Evolutionary conservation across 192 early-diverging fungal genomes (phyloP).

Genomic region (Glomus cerebriforme): DNA sequence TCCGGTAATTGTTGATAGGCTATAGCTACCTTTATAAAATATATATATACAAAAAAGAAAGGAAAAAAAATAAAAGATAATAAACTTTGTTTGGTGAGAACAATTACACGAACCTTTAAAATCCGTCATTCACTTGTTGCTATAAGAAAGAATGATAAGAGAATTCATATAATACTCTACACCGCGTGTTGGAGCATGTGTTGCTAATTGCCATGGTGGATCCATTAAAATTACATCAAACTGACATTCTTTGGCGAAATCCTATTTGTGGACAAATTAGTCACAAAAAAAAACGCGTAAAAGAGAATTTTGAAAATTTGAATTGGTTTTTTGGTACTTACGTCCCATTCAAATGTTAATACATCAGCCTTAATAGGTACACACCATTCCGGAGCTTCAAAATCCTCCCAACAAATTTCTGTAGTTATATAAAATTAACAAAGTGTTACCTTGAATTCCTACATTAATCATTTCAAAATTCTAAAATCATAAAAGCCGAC

Average conservation of each 20-base stretch:
- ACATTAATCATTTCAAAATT: constrained; percentile 38
- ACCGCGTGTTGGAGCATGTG: constrained; percentile 89
- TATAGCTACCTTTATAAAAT: constrained; percentile 69
- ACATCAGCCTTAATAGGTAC: constrained; percentile 95
- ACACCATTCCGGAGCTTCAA: constrained; percentile 90
- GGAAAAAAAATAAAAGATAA: background rate
- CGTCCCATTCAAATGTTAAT: constrained; percentile 93
- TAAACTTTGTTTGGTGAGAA: background rate
- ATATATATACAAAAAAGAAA: constrained; percentile 2
- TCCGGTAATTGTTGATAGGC: constrained; percentile 96
- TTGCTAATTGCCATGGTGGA: constrained; percentile 97
- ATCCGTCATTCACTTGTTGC: too few species aligned
- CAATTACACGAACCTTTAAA: constrained; percentile 2
- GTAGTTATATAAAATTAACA: background rate
- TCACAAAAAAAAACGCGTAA: background rate
- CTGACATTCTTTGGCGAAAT: constrained; percentile 77
- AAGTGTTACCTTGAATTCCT: background rate
- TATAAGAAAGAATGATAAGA: background rate
- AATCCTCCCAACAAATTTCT: constrained; percentile 64
- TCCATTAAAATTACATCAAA: constrained; percentile 95
- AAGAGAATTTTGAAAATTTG: background rate
- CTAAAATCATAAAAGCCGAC: background rate
- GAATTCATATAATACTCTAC: constrained; percentile 41
- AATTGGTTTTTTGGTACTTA: constrained; percentile 36
- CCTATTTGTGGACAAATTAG: constrained; percentile 38